Base-by-base conservation (phyloP, 2,329 filamentous ascomycete genomes). In the Domatiomyces globalis region DNA sequence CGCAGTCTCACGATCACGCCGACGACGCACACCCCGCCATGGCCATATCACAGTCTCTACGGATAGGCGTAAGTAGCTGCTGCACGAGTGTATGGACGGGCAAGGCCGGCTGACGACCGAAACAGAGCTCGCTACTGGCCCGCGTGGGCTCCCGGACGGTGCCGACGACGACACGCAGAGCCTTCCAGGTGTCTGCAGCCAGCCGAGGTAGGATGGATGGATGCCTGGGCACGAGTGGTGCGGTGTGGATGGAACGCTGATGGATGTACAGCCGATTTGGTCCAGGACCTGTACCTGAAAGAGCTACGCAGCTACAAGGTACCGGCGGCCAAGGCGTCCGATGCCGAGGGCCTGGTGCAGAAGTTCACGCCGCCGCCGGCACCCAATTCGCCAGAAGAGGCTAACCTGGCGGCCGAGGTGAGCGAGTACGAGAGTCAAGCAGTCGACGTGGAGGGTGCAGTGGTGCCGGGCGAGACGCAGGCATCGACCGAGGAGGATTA, bases 271-370 rank as follows among this genome's bases (percentile, higher is more conserved):
- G 92, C 87, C 81, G 92, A 98, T 72, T 81, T 95, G 65, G 87
- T 98, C 64, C 92, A 96, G 74, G 90, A 96, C 69, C 80, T 98
- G 67, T 98, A 98, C 79, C 82, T 98, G 63, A 85, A 84, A 71
- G 89, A 96, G 74, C 82, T 98, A 68, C 92, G 90, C 75, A 80
- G 81, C 72, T 96, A 95, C 84, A 96, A 96, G 80, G 75, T 83
- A 58, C 76, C 85, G 52, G 75, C 81, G 61, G 69, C 90, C 73
- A 95, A 95, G 78, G 78, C 87, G 58, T 80, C 80, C 64, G 92
- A 96, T 67, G 76, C 89, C 67, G 84, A 90, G 63, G 89, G 87
- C 67, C 85, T 94, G 63, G 92, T 96, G 63, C 85, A 92, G 70
- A 86, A 81, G 69, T 98, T 96, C 77, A 67, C 68, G 65, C 68